A percentile compares a stretch with the other conserved stretches of the same genome.
Evolutionary conservation across 345 rosid species (phyloP).

Genomic region (Dimocarpus longan): DNA sequence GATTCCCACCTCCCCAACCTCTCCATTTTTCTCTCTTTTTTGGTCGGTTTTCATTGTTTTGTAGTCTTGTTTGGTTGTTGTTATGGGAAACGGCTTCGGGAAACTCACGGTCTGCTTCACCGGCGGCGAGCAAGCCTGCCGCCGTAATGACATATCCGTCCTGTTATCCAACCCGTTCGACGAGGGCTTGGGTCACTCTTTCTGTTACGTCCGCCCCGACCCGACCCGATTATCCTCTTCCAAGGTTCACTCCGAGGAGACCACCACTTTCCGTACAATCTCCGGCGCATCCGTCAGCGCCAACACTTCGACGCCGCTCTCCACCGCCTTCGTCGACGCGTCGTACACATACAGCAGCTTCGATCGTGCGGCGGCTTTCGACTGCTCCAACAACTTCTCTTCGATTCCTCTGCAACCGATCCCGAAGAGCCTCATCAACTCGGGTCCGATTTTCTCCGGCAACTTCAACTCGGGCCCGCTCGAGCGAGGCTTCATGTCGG

Average conservation of each 20-base stretch:
- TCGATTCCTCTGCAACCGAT: constrained; percentile 93
- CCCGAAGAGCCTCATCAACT: constrained; percentile 54
- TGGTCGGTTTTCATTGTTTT: neutral
- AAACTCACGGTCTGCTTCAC: constrained; percentile 77
- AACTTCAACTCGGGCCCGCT: constrained; percentile 65
- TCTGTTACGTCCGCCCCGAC: constrained; percentile 88
- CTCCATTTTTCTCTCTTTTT: neutral
- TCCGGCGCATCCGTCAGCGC: constrained; percentile 98
- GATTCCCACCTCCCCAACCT: neutral
- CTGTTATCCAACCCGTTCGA: constrained; percentile 64
- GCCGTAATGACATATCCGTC: constrained; percentile 44
- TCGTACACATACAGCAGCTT: constrained; percentile 55
- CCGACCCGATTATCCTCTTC: constrained; percentile 66
- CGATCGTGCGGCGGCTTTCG: constrained; percentile 89
- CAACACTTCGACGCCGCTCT: constrained; percentile 87
- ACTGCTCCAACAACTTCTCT: constrained; percentile 82
- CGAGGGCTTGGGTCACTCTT: constrained; percentile 91
- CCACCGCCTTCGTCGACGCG: constrained; percentile 70
- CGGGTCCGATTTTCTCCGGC: constrained; percentile 64
- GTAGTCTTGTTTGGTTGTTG: neutral
- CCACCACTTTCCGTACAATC: constrained; percentile 85
- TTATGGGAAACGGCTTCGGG: constrained; percentile 85
- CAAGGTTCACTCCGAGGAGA: constrained; percentile 80
- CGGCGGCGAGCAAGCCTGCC: constrained; percentile 50
- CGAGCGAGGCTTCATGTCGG: constrained; percentile 87